Evolutionary conservation across 164 flowering plant species (phyloP).

Genomic region (Berberis vulgaris): DNA sequence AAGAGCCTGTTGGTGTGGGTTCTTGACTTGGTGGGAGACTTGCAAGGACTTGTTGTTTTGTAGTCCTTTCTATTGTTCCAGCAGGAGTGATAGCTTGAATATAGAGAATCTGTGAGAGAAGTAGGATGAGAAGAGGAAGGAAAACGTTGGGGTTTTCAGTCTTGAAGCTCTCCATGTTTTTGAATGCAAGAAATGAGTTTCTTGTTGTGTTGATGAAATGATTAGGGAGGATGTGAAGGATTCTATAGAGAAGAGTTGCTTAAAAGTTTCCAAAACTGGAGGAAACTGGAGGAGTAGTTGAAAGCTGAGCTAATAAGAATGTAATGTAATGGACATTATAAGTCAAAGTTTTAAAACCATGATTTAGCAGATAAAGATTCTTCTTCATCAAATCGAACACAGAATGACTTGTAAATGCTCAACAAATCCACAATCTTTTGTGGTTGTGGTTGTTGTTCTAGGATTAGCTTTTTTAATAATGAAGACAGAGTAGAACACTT

Average conservation of each 20-base stretch:
- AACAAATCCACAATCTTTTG: too few relatives aligned
- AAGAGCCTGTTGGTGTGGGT: constrained; percentile 11
- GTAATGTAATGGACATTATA: too few relatives aligned
- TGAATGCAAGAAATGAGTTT: not conserved
- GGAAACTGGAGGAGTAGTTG: too few relatives aligned
- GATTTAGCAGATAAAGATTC: too few relatives aligned
- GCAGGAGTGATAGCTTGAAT: constrained; percentile 16
- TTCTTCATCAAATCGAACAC: too few relatives aligned
- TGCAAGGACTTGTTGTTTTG: constrained; percentile 31
- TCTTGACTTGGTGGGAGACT: constrained; percentile 22
- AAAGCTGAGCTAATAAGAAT: too few relatives aligned
- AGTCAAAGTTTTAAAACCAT: too few relatives aligned
- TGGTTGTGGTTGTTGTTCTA: too few relatives aligned
- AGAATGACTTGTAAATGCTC: too few relatives aligned
- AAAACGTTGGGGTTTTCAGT: constrained; percentile 6
- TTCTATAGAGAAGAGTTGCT: not conserved
- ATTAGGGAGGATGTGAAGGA: not conserved
- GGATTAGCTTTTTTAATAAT: too few relatives aligned
- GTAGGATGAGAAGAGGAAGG: constrained; percentile 10
- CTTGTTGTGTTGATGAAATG: not conserved
- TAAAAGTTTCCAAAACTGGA: not conserved
- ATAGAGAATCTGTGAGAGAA: constrained; percentile 3
- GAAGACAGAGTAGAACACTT: too few relatives aligned
- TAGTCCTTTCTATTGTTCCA: constrained; percentile 26
- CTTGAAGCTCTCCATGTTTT: constrained; percentile 9